Evolutionary conservation across 2,329 filamentous ascomycete genomes (phyloP), one percentile per base, ranked within the genome.

Genomic region (Sporothrix humicola): DNA sequence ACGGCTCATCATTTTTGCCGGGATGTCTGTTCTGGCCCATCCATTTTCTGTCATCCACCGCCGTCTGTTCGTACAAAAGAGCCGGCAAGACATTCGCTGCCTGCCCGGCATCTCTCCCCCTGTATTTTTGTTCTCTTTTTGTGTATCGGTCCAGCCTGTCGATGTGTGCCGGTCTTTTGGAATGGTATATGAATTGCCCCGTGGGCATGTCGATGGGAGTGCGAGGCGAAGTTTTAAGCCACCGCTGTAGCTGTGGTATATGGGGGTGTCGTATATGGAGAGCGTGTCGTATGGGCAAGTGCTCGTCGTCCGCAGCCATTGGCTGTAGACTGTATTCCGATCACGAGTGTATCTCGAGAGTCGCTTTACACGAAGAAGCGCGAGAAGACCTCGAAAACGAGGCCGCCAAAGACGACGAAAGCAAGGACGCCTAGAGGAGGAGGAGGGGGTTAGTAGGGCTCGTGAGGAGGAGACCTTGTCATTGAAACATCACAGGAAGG

Each of bases 351-450:
- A 17, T 37, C 15, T 37, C 17, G 12, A 5, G 56, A 13, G 17
- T 15, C 26, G 7, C 61, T 23, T 44, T 71, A 76, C 61, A 77
- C 9, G 58, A 78, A 87, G 81, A 89, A 84, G 77, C 87, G 86
- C 59, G 87, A 85, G 75, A 90, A 77, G 72, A 84, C 81, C 80
- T 90, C 88, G 79, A 90, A 89, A 77, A 89, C 75, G 42, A 90
- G 82, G 52, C 89, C 88, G 74, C 89, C 89, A 75, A 90, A 87
- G 77, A 91, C 82, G 78, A 90, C 82, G 79, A 91, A 91, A 50
- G 80, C 88, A 77, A 91, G 87, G 63, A 91, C 74, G 42, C 78
- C 88, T 90, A 69, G 23, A 26, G n/a, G 50, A 17, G 17, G 26
- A 59, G 15, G 17, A 23, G n/a, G 17, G 17, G n/a, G 44, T 73